Conservation (phyloP, 2,329 filamentous ascomycete species). For the Verticillium dahliae region DNA sequence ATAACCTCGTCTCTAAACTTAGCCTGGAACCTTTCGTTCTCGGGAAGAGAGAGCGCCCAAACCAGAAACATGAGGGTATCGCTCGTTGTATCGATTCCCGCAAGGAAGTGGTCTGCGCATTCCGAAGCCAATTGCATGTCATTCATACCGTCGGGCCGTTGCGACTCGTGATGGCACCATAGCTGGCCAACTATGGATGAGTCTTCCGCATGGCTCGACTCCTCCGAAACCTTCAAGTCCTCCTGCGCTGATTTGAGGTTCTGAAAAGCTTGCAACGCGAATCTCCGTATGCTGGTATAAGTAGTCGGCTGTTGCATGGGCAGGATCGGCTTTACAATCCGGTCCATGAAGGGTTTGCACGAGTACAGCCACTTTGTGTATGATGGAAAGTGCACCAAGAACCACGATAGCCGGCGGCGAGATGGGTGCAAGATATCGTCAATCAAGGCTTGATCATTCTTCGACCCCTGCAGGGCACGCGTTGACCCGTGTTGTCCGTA, state of each 20-base stretch:
- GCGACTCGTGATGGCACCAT: constrained; percentile 22
- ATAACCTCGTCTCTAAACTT: constrained; percentile 35
- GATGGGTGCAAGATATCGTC: constrained; percentile 40
- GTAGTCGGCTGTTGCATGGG: constrained; percentile 44
- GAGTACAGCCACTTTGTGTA: constrained; percentile 43
- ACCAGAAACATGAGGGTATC: constrained; percentile 44
- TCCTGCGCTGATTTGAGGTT: constrained; percentile 6
- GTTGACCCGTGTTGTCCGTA: constrained; percentile 40
- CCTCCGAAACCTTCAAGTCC: constrained; percentile 5
- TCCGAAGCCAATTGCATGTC: constrained; percentile 45
- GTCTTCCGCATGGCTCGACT: constrained; percentile 4
- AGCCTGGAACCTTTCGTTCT: constrained; percentile 32
- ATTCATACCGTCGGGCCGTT: constrained; percentile 20
- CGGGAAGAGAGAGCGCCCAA: constrained; percentile 39
- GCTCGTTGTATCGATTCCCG: constrained; percentile 46
- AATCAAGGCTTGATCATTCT: constrained; percentile 30
- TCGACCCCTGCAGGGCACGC: constrained; percentile 28
- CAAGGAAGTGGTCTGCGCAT: constrained; percentile 45
- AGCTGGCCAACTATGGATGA: constrained; percentile 29
- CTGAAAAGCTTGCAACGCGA: constrained; percentile 16
- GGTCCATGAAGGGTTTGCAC: constrained; percentile 27
- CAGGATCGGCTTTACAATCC: constrained; percentile 28
- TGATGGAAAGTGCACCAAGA: constrained; percentile 34
- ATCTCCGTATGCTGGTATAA: constrained; percentile 40
- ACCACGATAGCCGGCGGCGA: constrained; percentile 40